Base-by-base conservation (phyloP, 2,329 filamentous ascomycete genomes). In the Didymosphaeria variabile region DNA sequence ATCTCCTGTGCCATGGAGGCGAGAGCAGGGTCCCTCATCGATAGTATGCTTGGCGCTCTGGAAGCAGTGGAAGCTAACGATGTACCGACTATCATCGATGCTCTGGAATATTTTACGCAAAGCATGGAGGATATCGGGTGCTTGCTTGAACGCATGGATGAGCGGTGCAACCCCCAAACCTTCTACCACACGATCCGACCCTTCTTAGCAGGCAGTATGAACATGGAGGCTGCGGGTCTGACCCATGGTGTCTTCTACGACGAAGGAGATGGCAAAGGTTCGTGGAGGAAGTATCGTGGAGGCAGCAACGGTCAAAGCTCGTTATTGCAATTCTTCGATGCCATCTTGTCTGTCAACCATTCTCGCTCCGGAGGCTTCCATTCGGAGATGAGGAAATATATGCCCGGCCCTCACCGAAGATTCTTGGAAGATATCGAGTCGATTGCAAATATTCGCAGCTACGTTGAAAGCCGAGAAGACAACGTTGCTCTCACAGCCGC, bases 251-350 rank as follows among this genome's bases (percentile, higher is more conserved):
- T 86, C 2, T 85, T 84, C 64, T 86, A 85, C 63, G 83, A 85
- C 56, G 73, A 82, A 42, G 84, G 83, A 3, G 67, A 82, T 8
- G 82, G 81, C 0, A 77, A 78, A 40, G 83, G 83, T 0, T 72
- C 80, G 13, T 86, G 83, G 83, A 76, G 78, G 21, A 81, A 83
- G 53, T 83, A 84, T 59, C 81, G 83, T 34, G 84, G 84, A 2
- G 84, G 84, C 0, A 86, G 84, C 63, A 86, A 86, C 65, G 84
- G 82, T 0, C 84, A 86, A 65, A 85, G 83, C 70, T 85, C 84
- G 0, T 63, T 86, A 49, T 79, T 86, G 3, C 84, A 86, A 52
- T 82, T 85, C 21, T 83, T 85, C 60, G 84, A 86, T 63, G 82
- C 84, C 7, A 81, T 83, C 2, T 77, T 86, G 2, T 83, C 82